These are phyloP conservation scores for Stachybotrys echinatus DNA, from an alignment of 2,329 filamentous ascomycete species.

Conservation along the genomic window DNA sequence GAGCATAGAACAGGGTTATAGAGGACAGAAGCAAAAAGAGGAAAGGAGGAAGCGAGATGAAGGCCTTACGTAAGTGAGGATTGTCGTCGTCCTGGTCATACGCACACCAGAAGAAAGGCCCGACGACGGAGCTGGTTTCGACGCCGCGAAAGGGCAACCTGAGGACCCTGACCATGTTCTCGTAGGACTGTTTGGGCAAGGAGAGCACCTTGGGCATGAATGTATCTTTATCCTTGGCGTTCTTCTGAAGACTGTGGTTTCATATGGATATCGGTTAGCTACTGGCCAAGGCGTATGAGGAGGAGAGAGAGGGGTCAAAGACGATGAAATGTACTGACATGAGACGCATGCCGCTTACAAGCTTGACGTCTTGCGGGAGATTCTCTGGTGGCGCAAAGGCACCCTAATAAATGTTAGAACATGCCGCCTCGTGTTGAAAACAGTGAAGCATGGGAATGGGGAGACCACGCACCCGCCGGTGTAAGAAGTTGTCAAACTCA, in stretches of 20 bases:
- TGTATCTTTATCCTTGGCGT: slow-evolving; percentile 51
- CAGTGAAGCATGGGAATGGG: neutral
- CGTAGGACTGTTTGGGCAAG: slow-evolving; percentile 43
- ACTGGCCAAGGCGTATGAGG: neutral
- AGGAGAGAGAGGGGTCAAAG: too few species aligned
- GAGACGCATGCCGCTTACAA: slow-evolving; percentile 48
- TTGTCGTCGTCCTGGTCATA: slow-evolving; percentile 52
- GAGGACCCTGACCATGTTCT: slow-evolving; percentile 49
- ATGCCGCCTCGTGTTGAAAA: too few species aligned
- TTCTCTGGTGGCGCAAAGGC: slow-evolving; percentile 43
- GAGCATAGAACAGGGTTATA: too few species aligned
- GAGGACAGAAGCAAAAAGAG: too few species aligned
- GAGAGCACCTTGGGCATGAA: slow-evolving; percentile 52
- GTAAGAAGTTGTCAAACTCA: slow-evolving; percentile 54
- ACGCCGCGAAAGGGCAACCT: slow-evolving; percentile 51
- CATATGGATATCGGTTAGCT: slow-evolving; percentile 3
- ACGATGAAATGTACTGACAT: slow-evolving; percentile 46
- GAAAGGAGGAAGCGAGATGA: slow-evolving; percentile 11
- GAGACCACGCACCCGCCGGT: slow-evolving; percentile 39
- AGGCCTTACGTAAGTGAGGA: slow-evolving; percentile 52
- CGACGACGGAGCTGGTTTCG: slow-evolving; percentile 54
- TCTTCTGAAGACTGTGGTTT: slow-evolving; percentile 49
- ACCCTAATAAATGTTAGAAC: slow-evolving; percentile 31
- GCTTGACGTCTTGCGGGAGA: slow-evolving; percentile 33
- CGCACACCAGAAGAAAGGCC: slow-evolving; percentile 58